Percentiles rank a stretch among this genome's conserved stretches.
Conservation (phyloP, 148 eudicot genomes). For the Amaranthus palmeri region DNA sequence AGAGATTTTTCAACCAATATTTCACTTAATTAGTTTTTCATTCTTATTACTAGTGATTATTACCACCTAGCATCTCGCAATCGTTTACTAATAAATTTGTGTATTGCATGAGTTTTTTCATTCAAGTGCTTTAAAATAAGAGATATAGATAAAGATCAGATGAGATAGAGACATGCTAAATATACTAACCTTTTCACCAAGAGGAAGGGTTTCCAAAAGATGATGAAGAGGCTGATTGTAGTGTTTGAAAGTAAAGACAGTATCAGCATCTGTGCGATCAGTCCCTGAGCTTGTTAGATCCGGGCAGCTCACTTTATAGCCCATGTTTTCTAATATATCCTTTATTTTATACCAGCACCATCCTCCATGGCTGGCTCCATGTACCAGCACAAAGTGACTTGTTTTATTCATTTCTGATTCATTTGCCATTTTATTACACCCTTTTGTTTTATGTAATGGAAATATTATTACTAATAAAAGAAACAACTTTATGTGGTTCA, state of each 20-base stretch:
- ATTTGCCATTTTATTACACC: background rate
- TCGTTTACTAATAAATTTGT: too few species aligned
- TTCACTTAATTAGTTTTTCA: too few species aligned
- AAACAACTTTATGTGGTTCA: too few species aligned
- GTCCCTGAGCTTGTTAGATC: conserved; percentile 26
- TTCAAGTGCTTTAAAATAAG: too few species aligned
- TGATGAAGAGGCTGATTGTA: conserved; percentile 25
- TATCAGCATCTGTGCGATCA: conserved; percentile 10
- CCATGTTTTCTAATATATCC: conserved; percentile 19
- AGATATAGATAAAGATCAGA: too few species aligned
- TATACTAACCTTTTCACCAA: conserved; percentile 21
- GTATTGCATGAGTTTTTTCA: too few species aligned
- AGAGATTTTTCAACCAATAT: too few species aligned
- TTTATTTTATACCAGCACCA: conserved; percentile 33
- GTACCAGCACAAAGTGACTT: conserved; percentile 23
- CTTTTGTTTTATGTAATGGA: too few species aligned
- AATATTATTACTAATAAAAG: too few species aligned
- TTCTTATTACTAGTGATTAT: too few species aligned
- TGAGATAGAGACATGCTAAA: too few species aligned
- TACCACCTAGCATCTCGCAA: too few species aligned
- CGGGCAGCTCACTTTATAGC: conserved; percentile 23
- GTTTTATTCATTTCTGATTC: background rate
- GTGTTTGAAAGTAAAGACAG: conserved; percentile 17
- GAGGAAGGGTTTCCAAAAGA: conserved; percentile 14
- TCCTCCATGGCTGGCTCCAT: conserved; percentile 26